Evolutionary conservation across 202 grass and related monocot species (phyloP).

Genomic region (Schoenoplectus tabernaemontani): DNA sequence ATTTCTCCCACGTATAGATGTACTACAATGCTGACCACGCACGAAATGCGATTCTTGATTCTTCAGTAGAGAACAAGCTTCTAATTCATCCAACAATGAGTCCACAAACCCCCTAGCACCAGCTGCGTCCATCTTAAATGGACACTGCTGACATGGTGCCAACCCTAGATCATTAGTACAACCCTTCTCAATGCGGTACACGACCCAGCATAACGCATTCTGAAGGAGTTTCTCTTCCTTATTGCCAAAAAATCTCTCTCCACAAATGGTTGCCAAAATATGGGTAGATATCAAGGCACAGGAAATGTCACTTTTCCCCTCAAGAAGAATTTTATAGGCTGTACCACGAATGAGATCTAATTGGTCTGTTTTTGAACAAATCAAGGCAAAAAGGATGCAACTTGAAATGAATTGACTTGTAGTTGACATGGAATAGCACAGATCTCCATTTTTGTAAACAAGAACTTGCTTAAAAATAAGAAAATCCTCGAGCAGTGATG

Average conservation of each 20-base stretch:
- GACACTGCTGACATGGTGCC: conserved; percentile 53
- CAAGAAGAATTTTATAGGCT: conserved; percentile 73
- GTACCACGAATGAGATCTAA: conserved; percentile 43
- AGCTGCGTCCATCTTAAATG: conserved; percentile 38
- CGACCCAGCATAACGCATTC: conserved; percentile 45
- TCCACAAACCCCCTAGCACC: conserved; percentile 44
- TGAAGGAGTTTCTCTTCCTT: conserved; percentile 40
- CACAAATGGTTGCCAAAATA: conserved; percentile 52
- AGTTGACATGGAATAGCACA: conserved; percentile 38
- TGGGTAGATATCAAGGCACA: conserved; percentile 59
- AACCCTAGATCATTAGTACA: conserved; percentile 28
- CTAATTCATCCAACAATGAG: conserved; percentile 58
- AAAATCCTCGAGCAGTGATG: conserved; percentile 64
- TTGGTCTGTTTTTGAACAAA: conserved; percentile 46
- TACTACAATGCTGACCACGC: conserved; percentile 47
- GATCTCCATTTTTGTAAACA: conserved; percentile 33
- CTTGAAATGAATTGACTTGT: conserved; percentile 47
- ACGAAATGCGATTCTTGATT: conserved; percentile 30
- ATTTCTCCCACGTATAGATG: conserved; percentile 30
- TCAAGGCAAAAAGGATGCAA: conserved; percentile 56
- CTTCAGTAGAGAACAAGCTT: conserved; percentile 39
- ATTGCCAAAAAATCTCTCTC: conserved; percentile 48
- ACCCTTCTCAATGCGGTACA: conserved; percentile 45
- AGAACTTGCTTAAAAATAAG: conserved; percentile 53
- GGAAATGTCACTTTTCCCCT: conserved; percentile 46